phyloP scores from a whole-genome alignment of 2,329 filamentous ascomycete species.

The Atkinsonella texensis region DNA sequence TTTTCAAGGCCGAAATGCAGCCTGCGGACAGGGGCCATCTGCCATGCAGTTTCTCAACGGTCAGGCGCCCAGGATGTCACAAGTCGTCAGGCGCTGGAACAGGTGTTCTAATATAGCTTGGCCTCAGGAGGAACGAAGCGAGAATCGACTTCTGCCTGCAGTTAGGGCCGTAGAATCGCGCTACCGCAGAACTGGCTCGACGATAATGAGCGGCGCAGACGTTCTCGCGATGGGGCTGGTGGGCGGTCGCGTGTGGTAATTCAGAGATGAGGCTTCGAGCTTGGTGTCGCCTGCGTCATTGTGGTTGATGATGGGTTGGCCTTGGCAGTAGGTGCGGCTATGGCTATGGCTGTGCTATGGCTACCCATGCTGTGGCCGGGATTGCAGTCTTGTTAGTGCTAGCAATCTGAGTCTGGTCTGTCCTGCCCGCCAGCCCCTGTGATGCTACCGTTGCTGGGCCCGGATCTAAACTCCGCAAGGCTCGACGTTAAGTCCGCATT shows the following conservation, averaged over 20 bases:
- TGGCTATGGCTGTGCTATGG: neutral
- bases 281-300: conserved; percentile 1
- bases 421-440: too few relatives aligned
- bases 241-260: neutral
- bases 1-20: conserved; percentile 1
- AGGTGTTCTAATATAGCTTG: neutral
- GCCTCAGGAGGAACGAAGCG: neutral
- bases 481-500: conserved; percentile 9
- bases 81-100: neutral
- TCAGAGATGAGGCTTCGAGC: neutral
- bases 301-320: neutral
- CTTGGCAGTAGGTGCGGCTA: neutral
- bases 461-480: conserved; percentile 8
- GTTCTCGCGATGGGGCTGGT: neutral
- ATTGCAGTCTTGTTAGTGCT: too few relatives aligned
- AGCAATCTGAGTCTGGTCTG: too few relatives aligned
- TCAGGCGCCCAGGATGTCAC: neutral
- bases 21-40: conserved; percentile 1
- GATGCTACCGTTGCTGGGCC: too few relatives aligned
- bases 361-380: too few relatives aligned
- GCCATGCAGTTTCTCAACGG: conserved; percentile 1
- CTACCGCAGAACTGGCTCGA: neutral
- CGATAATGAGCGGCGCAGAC: neutral
- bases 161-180: too few relatives aligned
- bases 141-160: neutral